Percentiles rank a stretch among this genome's conserved stretches.
phyloP scores from a whole-genome alignment of 805 yeast species.

The Ogataea henricii region DNA sequence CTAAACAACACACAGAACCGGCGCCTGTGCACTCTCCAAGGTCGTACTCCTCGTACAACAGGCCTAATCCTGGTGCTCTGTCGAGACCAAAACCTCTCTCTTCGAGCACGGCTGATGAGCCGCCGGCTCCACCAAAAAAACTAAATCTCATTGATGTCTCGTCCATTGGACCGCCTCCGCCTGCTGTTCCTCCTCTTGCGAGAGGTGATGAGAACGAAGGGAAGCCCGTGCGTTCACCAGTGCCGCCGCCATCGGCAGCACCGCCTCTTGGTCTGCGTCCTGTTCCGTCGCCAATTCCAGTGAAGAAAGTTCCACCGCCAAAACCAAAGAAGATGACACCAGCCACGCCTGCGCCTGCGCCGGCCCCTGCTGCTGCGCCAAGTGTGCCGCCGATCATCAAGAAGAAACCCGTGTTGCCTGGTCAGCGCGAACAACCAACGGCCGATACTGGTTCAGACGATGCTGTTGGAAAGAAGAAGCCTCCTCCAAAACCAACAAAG shows the following conservation, averaged over 20 bases:
- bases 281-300: conserved; percentile 3
- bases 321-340: conserved; percentile 15
- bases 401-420: conserved; percentile 15
- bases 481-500: conserved; percentile 18
- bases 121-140: conserved; percentile 17
- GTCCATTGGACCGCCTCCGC: conserved; percentile 26
- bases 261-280: conserved; percentile 7
- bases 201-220: conserved; percentile 7
- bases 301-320: conserved; percentile 23
- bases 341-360: background rate
- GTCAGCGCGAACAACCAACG: background rate
- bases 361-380: background rate
- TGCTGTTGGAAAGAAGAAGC: conserved; percentile 5
- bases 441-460: background rate
- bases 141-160: conserved; percentile 21
- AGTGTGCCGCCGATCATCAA: conserved; percentile 7
- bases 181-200: conserved; percentile 17
- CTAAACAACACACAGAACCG: conserved; percentile 9
- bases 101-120: background rate
- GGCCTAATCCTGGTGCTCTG: conserved; percentile 4
- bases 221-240: background rate
- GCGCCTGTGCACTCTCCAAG: conserved; percentile 11
- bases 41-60: background rate
- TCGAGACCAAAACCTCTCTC: conserved; percentile 1
- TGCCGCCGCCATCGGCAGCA: background rate